Evolutionary conservation across 2,329 filamentous ascomycete genomes (phyloP), one percentile per base, ranked within the genome.

Genomic region (Xylaria sp.): DNA sequence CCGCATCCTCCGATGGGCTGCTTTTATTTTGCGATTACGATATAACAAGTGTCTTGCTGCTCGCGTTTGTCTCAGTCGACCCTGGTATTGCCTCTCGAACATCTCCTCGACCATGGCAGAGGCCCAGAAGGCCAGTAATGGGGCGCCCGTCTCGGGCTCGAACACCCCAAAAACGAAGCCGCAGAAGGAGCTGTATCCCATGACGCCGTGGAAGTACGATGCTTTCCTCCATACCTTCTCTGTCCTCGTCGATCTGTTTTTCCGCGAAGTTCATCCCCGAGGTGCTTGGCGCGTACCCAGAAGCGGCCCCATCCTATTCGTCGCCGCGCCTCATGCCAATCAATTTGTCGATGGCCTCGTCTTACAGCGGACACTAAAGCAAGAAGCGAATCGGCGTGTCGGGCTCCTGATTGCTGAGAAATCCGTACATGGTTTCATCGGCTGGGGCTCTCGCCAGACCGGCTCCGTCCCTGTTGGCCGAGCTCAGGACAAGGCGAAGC

Each of bases 341-440:
- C 77, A 97, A 91, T 99, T 99, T 75, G 94, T 98, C 78, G 96
- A 99, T 77, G 95, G 94, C 63, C 87, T 99, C 60, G 92, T 98
- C 73, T 87, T 99, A 61, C 97, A 97, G 88, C 91, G 94, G 72
- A 93, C 94, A 15, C 88, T 98, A 66, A 92, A 93, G 72, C 91
- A 89, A 77, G 94, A 97, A 83, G 92, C 94, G 63, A 90, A 92
- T 73, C 92, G 96, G 73, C 93, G 96, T 63, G 93, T 97, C 67
- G 93, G 94, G 61, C 94, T 97, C 77, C 88, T 99, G 59, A 96
- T 97, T 70, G 96, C 96, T 26, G 94, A 97, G 75, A 98, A 97
- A 79, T 97, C 94, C 2, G 97, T 98, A 82, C 90, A 93, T 76
- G 90, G 95, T 78, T 97, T 98, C 78, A 94, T 99, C 76, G 96